Evolutionary conservation across 805 yeast genomes (phyloP).

Genomic region (Sugiyamaella mastotermitis): DNA sequence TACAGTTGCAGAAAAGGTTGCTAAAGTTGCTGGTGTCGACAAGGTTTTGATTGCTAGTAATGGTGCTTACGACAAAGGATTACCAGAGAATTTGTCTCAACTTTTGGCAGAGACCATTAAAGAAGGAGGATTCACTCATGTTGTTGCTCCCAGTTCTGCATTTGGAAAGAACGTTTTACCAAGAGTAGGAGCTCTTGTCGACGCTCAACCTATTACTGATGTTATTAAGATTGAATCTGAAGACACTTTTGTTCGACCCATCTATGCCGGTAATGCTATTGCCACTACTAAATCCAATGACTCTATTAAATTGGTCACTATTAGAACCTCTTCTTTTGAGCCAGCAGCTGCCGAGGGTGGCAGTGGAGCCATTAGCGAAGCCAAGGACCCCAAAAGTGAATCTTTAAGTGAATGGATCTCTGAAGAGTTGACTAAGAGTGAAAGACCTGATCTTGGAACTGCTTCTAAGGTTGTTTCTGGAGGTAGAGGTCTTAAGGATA

Average conservation of each 20-base stretch:
- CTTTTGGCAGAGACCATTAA: slow-evolving; percentile 45
- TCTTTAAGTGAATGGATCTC: slow-evolving; percentile 57
- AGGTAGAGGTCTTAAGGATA: slow-evolving; percentile 88
- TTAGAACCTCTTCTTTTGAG: slow-evolving; percentile 78
- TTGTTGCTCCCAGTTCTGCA: slow-evolving; percentile 77
- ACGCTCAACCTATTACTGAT: slow-evolving; percentile 84
- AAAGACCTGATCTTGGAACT: slow-evolving; percentile 85
- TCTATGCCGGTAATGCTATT: slow-evolving; percentile 92
- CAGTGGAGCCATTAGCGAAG: slow-evolving; percentile 36
- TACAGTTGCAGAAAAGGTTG: slow-evolving; percentile 44
- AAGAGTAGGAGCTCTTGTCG: slow-evolving; percentile 76
- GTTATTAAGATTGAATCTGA: slow-evolving; percentile 59
- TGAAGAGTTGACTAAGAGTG: slow-evolving; percentile 67
- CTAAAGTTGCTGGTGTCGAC: slow-evolving; percentile 47
- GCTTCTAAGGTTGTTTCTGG: slow-evolving; percentile 83
- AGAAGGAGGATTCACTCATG: slow-evolving; percentile 50
- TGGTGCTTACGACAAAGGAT: slow-evolving; percentile 50
- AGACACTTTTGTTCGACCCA: slow-evolving; percentile 82
- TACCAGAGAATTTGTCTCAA: slow-evolving; percentile 82
- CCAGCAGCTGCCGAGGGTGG: slow-evolving; percentile 36
- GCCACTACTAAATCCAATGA: slow-evolving; percentile 74
- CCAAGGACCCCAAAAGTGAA: slow-evolving; percentile 29
- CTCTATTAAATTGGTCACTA: slow-evolving; percentile 59
- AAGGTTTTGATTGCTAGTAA: slow-evolving; percentile 57
- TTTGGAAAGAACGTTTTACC: slow-evolving; percentile 85